Conservation (phyloP, 2,329 filamentous ascomycete species). For the Phialemonium atrogriseum region DNA sequence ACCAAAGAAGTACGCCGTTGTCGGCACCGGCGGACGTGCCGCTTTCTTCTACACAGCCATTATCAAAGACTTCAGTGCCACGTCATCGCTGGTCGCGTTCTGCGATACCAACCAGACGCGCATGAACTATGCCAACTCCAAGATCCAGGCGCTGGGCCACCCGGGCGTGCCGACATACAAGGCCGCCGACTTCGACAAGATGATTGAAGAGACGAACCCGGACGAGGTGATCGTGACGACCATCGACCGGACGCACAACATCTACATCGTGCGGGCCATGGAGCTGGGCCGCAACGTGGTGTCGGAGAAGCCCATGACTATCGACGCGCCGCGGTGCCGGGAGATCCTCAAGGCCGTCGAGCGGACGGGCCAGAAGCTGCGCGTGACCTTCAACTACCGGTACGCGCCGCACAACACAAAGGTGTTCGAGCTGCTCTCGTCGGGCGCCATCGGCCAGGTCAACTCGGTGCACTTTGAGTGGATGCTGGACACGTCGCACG, state of each 20-base stretch:
- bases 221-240: slow-evolving; percentile 57
- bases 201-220: slow-evolving; percentile 47
- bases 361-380: slow-evolving; percentile 36
- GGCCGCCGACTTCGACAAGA: slow-evolving; percentile 46
- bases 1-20: slow-evolving; percentile 35
- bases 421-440: slow-evolving; percentile 42
- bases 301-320: slow-evolving; percentile 60
- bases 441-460: slow-evolving; percentile 47
- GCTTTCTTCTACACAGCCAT: slow-evolving; percentile 54
- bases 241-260: slow-evolving; percentile 53
- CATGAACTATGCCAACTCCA: slow-evolving; percentile 46
- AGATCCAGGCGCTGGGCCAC: slow-evolving; percentile 37
- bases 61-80: slow-evolving; percentile 39
- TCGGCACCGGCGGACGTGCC: slow-evolving; percentile 52
- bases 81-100: slow-evolving; percentile 43
- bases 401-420: slow-evolving; percentile 59
- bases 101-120: slow-evolving; percentile 55
- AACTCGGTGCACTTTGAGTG: slow-evolving; percentile 55
- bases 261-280: slow-evolving; percentile 50
- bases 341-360: slow-evolving; percentile 47
- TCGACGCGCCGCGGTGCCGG: slow-evolving; percentile 45
- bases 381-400: slow-evolving; percentile 57
- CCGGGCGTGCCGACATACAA: slow-evolving; percentile 42
- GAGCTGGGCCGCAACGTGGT: slow-evolving; percentile 52
- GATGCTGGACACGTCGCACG: slow-evolving; percentile 54